Percentiles rank a stretch among this genome's conserved stretches.
These are phyloP conservation scores for Zangia roseola DNA, from an alignment of 768 basidiomycete genomes.

Conservation along the genomic window DNA sequence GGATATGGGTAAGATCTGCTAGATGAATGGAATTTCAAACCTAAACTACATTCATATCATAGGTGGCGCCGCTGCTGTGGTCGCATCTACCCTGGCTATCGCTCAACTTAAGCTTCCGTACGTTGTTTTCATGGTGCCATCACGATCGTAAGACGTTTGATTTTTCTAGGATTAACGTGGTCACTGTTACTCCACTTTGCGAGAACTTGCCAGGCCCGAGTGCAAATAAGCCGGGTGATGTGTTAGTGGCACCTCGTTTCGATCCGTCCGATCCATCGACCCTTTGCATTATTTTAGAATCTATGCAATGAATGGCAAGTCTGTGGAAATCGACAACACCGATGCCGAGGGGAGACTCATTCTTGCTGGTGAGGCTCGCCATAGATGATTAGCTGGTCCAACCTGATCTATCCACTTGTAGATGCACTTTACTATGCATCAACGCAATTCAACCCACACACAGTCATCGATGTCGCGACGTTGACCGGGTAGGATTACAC, in stretches of 20 bases:
- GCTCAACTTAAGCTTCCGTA: constrained; percentile 82
- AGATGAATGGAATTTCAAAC: no score
- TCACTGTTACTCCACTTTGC: constrained; percentile 69
- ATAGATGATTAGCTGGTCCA: not conserved
- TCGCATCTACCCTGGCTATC: constrained; percentile 70
- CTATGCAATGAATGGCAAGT: constrained; percentile 87
- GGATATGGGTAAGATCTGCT: constrained; percentile 70
- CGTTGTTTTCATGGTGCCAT: constrained; percentile 23
- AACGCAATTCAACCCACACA: constrained; percentile 74
- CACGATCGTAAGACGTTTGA: not conserved
- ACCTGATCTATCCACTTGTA: constrained; percentile 19
- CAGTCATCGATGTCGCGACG: constrained; percentile 84
- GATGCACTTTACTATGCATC: constrained; percentile 86
- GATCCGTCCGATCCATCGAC: not conserved
- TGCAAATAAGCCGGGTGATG: constrained; percentile 76
- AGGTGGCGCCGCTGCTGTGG: constrained; percentile 81
- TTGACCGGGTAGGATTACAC: constrained; percentile 61
- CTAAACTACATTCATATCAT: not conserved
- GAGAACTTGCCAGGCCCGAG: constrained; percentile 83
- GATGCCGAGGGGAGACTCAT: constrained; percentile 82
- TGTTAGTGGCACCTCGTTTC: constrained; percentile 43
- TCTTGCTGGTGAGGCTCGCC: constrained; percentile 53
- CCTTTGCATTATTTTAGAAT: constrained; percentile 42
- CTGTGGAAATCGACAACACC: constrained; percentile 84
- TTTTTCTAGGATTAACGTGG: constrained; percentile 62